Conservation (phyloP, 2,329 filamentous ascomycete genomes). For the Teratosphaeria nubilosa region DNA sequence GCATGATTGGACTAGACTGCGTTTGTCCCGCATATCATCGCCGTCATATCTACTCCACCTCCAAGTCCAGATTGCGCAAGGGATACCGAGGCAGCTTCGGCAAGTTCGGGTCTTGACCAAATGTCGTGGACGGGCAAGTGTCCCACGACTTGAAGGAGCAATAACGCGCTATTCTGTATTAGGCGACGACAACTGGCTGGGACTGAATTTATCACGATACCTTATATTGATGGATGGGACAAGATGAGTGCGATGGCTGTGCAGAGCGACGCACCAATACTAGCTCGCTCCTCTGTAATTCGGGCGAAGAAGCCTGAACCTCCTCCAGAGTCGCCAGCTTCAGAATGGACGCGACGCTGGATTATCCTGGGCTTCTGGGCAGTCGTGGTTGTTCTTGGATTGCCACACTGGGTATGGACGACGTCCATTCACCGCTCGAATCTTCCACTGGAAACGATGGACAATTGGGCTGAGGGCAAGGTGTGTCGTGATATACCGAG, state of each 20-base stretch:
- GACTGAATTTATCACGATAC: background rate
- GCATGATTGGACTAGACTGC: background rate
- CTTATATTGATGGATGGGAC: background rate
- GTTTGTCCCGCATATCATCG: background rate
- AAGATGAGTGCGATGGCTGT: background rate
- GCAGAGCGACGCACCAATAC: background rate
- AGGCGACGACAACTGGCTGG: background rate
- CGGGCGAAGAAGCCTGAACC: slow-evolving; percentile 30
- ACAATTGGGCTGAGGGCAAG: slow-evolving; percentile 82
- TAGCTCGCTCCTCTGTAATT: background rate
- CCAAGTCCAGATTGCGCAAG: background rate
- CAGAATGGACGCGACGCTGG: slow-evolving; percentile 57
- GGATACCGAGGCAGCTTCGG: background rate
- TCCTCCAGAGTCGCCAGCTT: slow-evolving; percentile 67
- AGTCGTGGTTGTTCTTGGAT: slow-evolving; percentile 68
- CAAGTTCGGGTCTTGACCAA: background rate
- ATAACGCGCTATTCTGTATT: background rate
- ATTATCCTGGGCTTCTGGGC: slow-evolving; percentile 88
- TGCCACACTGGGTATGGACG: slow-evolving; percentile 94
- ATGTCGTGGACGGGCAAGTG: background rate
- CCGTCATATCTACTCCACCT: background rate
- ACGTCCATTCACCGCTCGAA: slow-evolving; percentile 84
- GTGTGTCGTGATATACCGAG: slow-evolving; percentile 35
- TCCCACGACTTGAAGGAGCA: background rate
- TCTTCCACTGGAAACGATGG: slow-evolving; percentile 76